These are phyloP conservation scores for Neurospora africana DNA, from an alignment of 495 filamentous ascomycete genomes.

Conservation along the genomic window DNA sequence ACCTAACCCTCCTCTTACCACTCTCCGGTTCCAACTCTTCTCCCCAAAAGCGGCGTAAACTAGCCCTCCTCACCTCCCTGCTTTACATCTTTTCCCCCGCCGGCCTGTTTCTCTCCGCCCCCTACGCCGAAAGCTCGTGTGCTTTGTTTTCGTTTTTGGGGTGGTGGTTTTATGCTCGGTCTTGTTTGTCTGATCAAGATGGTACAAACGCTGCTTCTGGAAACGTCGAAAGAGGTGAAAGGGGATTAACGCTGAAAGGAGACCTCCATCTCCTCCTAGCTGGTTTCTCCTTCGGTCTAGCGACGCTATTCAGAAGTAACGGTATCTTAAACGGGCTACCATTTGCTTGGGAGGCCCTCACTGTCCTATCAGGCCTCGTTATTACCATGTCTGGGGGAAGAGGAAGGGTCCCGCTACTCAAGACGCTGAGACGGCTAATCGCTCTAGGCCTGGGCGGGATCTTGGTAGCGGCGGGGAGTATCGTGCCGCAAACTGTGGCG, in stretches of 20 bases:
- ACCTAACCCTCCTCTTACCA: conserved; percentile 39
- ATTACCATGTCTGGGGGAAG: not conserved
- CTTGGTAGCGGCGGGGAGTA: conserved; percentile 52
- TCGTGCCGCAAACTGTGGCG: conserved; percentile 64
- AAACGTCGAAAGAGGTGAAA: conserved; percentile 1
- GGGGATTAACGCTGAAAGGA: conserved; percentile 9
- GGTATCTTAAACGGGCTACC: conserved; percentile 70
- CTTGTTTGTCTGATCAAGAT: conserved; percentile 24
- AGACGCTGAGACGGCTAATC: conserved; percentile 36
- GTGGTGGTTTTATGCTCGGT: conserved; percentile 55
- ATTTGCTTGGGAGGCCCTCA: conserved; percentile 31
- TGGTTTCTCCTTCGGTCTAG: conserved; percentile 59
- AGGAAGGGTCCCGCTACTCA: conserved; percentile 6
- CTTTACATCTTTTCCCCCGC: conserved; percentile 80
- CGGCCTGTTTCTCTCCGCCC: conserved; percentile 81
- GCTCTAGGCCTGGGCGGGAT: conserved; percentile 54
- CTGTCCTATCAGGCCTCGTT: conserved; percentile 40
- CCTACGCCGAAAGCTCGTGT: conserved; percentile 73
- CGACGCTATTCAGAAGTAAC: conserved; percentile 73
- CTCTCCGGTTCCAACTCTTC: conserved; percentile 9
- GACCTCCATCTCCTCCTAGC: conserved; percentile 41
- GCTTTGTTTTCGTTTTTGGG: conserved; percentile 69
- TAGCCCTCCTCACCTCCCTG: conserved; percentile 56
- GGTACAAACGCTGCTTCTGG: conserved; percentile 10
- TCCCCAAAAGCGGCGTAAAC: conserved; percentile 13